Base-by-base conservation (phyloP, 805 yeast species). In the Cephaloascus albidus region DNA sequence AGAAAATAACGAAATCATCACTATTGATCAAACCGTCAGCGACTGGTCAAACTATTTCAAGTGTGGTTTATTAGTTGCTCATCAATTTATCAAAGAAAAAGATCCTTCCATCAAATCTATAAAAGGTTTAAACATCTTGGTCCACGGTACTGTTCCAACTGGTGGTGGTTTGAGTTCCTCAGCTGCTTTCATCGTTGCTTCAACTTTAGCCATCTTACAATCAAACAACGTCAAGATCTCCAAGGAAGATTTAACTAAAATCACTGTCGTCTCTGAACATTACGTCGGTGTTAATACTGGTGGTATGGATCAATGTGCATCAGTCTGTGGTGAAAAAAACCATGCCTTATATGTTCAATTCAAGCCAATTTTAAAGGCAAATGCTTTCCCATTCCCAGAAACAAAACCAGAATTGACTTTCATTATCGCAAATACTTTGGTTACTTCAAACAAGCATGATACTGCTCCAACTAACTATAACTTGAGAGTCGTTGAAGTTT, bases 291-390 rank as follows among this genome's bases (percentile, higher is more conserved):
- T 81, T 38, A 81, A 78, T 53, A 76, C 81, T 28, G 89, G 88
- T n/a, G 87, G 88, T 32, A 74, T 81, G 83, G 88, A 81, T 53
- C 88, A 81, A 58, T 71, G 81, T 37, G 88, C 87, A 3, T 74
- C 83, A 0, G 68, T 82, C 18, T 79, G 72, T 46, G 87, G 88
- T 17, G 76, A 71, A 49, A 60, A 57, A 33, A 68, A 65, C 42
- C 74, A 81, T 45, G 81, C 81, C 2, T 57, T 81, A 40, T 68
- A 71, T 46, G 75, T 81, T 16, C 74, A 72, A 46, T 81, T 81
- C 59, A 66, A 69, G 43, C 88, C 89, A 2, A 54, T 63, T 43
- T 61, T 82, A 36, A 59, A 53, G 28, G 85, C 78, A 2, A 60
- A 68, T 26, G 73, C 84, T 12, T 65, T 77, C 52, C 55, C 61